A percentile compares a stretch with the other conserved stretches of the same genome.
Evolutionary conservation across 2,329 filamentous ascomycete species (phyloP).

Genomic region (Trichoderma lentiforme): DNA sequence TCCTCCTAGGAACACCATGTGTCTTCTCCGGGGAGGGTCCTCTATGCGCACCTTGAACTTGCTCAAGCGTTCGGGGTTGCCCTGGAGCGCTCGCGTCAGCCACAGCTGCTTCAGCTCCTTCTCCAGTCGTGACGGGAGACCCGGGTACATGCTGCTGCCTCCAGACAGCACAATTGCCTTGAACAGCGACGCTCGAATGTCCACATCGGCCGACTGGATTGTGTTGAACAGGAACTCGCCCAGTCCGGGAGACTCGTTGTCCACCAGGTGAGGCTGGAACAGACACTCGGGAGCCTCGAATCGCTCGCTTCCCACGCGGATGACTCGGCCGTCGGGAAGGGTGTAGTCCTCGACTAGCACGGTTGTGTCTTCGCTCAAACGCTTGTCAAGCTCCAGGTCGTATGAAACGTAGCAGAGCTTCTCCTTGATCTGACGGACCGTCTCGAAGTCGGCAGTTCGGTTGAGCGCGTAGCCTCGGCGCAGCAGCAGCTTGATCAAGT

Average conservation of each 20-base stretch:
- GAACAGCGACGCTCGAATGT: constrained; percentile 89
- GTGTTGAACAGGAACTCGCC: constrained; percentile 99
- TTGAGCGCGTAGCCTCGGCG: constrained; percentile 95
- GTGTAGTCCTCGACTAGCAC: constrained; percentile 98
- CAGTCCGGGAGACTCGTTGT: constrained; percentile 95
- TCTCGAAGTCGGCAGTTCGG: constrained; percentile 97
- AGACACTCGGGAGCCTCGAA: constrained; percentile 98
- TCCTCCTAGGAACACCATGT: constrained; percentile 99
- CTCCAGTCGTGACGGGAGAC: constrained; percentile 87
- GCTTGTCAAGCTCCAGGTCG: constrained; percentile 93
- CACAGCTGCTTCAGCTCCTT: constrained; percentile 99
- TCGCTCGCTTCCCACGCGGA: constrained; percentile 91
- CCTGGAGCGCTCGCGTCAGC: constrained; percentile 85
- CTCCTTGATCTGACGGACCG: constrained; percentile 98
- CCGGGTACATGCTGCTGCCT: constrained; percentile 98
- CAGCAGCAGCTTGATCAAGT: constrained; percentile 90
- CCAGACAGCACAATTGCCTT: constrained; percentile 96
- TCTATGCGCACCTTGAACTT: constrained; percentile 99
- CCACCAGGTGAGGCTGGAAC: constrained; percentile 96
- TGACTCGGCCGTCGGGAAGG: constrained; percentile 90
- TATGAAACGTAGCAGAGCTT: constrained; percentile 99
- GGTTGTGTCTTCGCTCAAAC: constrained; percentile 93
- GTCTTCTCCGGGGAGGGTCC: constrained; percentile 88
- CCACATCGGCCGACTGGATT: constrained; percentile 92
- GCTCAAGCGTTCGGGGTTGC: constrained; percentile 88